Evolutionary conservation across 495 filamentous ascomycete genomes (phyloP).

Genomic region (Annulohypoxylon bovei): DNA sequence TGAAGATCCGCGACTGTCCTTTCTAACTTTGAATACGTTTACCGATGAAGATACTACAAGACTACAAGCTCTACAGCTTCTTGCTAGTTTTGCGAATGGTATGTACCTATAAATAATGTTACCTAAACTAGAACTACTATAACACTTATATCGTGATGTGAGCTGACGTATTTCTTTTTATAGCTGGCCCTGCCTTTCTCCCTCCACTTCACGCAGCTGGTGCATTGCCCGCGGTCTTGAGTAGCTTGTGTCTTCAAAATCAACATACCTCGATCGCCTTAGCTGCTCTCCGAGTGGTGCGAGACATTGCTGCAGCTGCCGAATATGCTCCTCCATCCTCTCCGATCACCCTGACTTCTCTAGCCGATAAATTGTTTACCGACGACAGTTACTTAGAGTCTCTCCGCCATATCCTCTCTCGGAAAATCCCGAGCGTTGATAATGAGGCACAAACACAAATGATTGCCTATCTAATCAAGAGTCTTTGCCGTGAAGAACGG

Average conservation of each 20-base stretch:
- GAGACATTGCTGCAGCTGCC: slow-evolving; percentile 74
- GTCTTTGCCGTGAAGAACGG: slow-evolving; percentile 69
- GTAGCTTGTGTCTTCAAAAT: slow-evolving; percentile 70
- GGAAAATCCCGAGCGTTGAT: slow-evolving; percentile 58
- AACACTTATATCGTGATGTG: slow-evolving; percentile 12
- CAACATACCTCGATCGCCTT: slow-evolving; percentile 72
- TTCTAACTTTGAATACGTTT: slow-evolving; percentile 42
- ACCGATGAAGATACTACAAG: slow-evolving; percentile 70
- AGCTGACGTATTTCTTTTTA: slow-evolving; percentile 34
- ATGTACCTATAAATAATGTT: slow-evolving; percentile 46
- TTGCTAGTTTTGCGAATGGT: slow-evolving; percentile 89
- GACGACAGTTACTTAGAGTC: slow-evolving; percentile 63
- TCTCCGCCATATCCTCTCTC: slow-evolving; percentile 71
- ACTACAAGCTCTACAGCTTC: slow-evolving; percentile 80
- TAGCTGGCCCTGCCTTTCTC: slow-evolving; percentile 85
- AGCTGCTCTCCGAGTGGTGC: slow-evolving; percentile 78
- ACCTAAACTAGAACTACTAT: not conserved
- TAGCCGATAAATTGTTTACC: slow-evolving; percentile 73
- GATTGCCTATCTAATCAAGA: slow-evolving; percentile 70
- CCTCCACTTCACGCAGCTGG: slow-evolving; percentile 73
- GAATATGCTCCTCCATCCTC: slow-evolving; percentile 52
- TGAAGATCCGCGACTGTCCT: slow-evolving; percentile 48
- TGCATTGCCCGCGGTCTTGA: slow-evolving; percentile 72
- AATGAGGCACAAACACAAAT: slow-evolving; percentile 75
- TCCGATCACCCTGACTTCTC: slow-evolving; percentile 43